Evolutionary conservation across 2,329 filamentous ascomycete species (phyloP), one percentile per base, ranked within the genome.

Genomic region (Stemphylium beticola): DNA sequence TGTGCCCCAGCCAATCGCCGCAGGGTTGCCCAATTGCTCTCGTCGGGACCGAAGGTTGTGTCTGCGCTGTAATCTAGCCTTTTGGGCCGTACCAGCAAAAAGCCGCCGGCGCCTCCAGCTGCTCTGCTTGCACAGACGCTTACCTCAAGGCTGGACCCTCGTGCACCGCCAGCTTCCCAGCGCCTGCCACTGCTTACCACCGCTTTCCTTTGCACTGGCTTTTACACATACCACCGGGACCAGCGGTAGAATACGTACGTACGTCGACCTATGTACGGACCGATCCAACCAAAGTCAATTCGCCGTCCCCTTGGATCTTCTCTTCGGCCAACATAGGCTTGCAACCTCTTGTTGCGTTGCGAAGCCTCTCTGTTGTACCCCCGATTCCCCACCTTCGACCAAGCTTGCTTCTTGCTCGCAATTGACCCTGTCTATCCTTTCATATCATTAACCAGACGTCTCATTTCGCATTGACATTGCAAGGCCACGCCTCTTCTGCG

Each of bases 1-100:
- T 68, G 68, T 71, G 65, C 34, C 18, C 47, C 59, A 52, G 50
- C 69, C 68, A 71, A 72, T 72, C 67, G 62, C 60, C 50, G 58
- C 49, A 49, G 61, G 55, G 56, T 65, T 62, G 55, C 58, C 51
- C 65, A 61, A 60, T 61, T 69, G 62, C 68, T 67, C 54, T 58
- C 49, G 17, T 63, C 61, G 61, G 54, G 50, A 53, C 53, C 57
- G 22, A 57, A 67, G 65, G 61, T 64, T 60, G 66, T 69, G 65
- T 64, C 62, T 67, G 59, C 64, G 53, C 60, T 56, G 57, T 55
- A 60, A 63, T 62, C 65, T 67, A 60, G 59, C 60, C 66, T 60
- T 54, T 49, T 45, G 50, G 55, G 53, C 55, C 57, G 39, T 49
- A 55, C 55, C 53, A 66, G 55, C 55, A 52, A 60, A 54, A 49